Base-by-base conservation (phyloP, 495 filamentous ascomycete genomes). In the Neurospora sp. region DNA sequence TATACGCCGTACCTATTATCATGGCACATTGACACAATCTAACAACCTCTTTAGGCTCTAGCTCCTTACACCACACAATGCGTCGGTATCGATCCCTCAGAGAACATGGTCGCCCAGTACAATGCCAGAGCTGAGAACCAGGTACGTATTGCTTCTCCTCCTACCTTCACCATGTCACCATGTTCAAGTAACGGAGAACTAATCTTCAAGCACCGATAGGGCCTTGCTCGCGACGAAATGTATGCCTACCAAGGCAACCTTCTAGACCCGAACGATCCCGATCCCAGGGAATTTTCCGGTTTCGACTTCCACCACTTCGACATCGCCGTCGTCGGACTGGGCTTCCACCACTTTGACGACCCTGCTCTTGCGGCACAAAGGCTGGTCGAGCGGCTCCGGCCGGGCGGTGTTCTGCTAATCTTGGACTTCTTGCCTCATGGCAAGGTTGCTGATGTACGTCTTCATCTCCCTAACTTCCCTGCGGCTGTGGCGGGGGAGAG, bases 311-410 rank as follows among this genome's bases (percentile, higher is more conserved):
- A 78, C 73, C 78, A 87, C 70, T 92, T 93, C 76, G 90, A 93
- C 75, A 71, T 93, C 39, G 88, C 88, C 5, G 85, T 86, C 18
- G 85, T 93, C 39, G 89, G 91, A 31, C 85, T 89, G 72, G 92
- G 88, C 2, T 86, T 93, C 75, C 92, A 94, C 78, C 92, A 94
- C 77, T 92, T 94, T 74, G 86, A 89, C 70, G 81, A 90, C 73
- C 88, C 90, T 0, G 81, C 80, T 5, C 80, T 86, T 48, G 88
- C 89, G 11, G 80, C 90, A 59, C 81, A 83, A 71, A 80, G 87
- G 35, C 83, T 94, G 16, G 86, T 83, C 27, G 82, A 87, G 77
- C 84, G 90, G 11, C 78, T 94, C 54, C 88, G 85, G 73, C 83
- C 86, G 1, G 89, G 88, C 35, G 92, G 91, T 38, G 88, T 89